phyloP scores from a whole-genome alignment of 148 eudicot genomes.

The Amaranthus cruentus region DNA sequence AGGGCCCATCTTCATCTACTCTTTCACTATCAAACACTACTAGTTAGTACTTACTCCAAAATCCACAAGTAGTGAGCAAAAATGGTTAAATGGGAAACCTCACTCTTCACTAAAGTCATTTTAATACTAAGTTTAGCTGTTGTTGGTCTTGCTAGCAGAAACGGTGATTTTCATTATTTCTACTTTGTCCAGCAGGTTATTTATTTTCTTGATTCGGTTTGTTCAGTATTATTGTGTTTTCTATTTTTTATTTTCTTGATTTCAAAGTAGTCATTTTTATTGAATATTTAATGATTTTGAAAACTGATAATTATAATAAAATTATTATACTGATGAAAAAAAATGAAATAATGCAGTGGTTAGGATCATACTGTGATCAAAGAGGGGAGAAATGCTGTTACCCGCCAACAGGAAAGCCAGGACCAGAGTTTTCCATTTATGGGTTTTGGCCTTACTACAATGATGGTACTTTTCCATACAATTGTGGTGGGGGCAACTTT shows the following conservation, averaged over 20 bases:
- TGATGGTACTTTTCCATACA: slow-evolving; percentile 31
- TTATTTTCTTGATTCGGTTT: no score
- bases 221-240: no score
- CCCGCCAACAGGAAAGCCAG: slow-evolving; percentile 25
- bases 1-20: background rate
- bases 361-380: slow-evolving; percentile 33
- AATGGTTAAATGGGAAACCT: slow-evolving; percentile 18
- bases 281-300: no score
- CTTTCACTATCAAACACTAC: background rate
- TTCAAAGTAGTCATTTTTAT: no score
- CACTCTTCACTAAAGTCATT: slow-evolving; percentile 16
- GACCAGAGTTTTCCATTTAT: slow-evolving; percentile 25
- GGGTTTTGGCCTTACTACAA: slow-evolving; percentile 36
- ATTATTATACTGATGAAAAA: no score
- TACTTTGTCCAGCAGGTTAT: slow-evolving; percentile 35
- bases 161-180: slow-evolving; percentile 29
- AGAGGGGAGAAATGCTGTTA: slow-evolving; percentile 24
- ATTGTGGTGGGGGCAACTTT: slow-evolving; percentile 29
- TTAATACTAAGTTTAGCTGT: slow-evolving; percentile 18
- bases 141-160: slow-evolving; percentile 17
- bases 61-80: background rate
- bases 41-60: background rate
- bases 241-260: no score
- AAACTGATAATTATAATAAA: no score
- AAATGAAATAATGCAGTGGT: slow-evolving; percentile 15